phyloP scores from a whole-genome alignment of 2,329 filamentous ascomycete genomes.

The Westerdykella sp. region DNA sequence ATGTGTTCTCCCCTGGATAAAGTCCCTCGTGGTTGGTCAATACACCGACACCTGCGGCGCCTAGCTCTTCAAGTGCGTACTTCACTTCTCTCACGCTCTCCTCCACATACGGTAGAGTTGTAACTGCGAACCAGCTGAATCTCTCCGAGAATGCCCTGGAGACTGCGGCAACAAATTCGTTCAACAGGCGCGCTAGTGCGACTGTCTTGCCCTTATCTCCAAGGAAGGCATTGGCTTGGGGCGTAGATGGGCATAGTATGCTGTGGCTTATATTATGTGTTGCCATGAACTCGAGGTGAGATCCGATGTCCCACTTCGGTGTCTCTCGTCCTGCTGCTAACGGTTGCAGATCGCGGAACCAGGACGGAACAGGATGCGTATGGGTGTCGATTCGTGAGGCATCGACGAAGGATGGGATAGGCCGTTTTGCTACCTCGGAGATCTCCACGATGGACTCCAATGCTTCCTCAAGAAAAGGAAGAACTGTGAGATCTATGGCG shows the following conservation, averaged over 20 bases:
- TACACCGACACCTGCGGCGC: slow-evolving; percentile 26
- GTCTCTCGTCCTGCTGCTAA: slow-evolving; percentile 30
- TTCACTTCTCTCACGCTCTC: slow-evolving; percentile 23
- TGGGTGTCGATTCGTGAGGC: slow-evolving; percentile 27
- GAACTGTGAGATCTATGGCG: slow-evolving; percentile 22
- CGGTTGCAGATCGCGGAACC: slow-evolving; percentile 30
- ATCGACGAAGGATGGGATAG: too few species aligned
- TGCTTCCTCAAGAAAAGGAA: slow-evolving; percentile 27
- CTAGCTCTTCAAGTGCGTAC: slow-evolving; percentile 26
- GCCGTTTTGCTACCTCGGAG: slow-evolving; percentile 15
- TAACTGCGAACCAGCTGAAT: slow-evolving; percentile 26
- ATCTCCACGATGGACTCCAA: slow-evolving; percentile 23
- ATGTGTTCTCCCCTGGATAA: slow-evolving; percentile 26
- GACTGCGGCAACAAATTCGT: slow-evolving; percentile 25
- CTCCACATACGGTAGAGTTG: slow-evolving; percentile 26
- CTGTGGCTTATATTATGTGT: slow-evolving; percentile 21
- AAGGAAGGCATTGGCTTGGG: slow-evolving; percentile 31
- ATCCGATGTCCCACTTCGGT: slow-evolving; percentile 23
- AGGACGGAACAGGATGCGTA: slow-evolving; percentile 31
- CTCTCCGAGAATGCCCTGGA: slow-evolving; percentile 19
- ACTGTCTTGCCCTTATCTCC: slow-evolving; percentile 20
- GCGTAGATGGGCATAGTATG: slow-evolving; percentile 30
- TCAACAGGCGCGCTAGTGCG: slow-evolving; percentile 32
- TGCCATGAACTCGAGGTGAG: slow-evolving; percentile 31
- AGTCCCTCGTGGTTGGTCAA: slow-evolving; percentile 32